Conservation (phyloP, 345 rosid species). For the Hevea brasiliensis region DNA sequence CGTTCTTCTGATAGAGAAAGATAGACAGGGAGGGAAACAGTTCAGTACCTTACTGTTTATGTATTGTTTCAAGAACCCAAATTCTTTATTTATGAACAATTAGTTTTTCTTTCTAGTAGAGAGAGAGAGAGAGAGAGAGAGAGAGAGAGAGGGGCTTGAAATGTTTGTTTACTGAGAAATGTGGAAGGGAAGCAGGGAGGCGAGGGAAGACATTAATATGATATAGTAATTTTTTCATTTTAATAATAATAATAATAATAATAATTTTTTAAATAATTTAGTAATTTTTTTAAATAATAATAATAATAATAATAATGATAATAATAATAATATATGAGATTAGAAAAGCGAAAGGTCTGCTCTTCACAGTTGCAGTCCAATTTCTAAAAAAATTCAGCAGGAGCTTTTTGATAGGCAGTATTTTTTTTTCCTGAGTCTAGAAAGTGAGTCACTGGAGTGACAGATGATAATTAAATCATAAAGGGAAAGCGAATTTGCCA, state of each 20-base stretch:
- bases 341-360: no score
- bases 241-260: no score
- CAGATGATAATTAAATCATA: not conserved
- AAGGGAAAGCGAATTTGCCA: not conserved
- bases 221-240: not conserved
- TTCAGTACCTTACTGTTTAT: no score
- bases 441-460: not conserved
- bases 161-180: not conserved
- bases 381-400: constrained; percentile 12
- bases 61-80: not conserved
- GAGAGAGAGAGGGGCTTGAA: not conserved
- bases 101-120: no score
- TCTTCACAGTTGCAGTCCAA: not conserved
- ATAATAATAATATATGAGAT: no score
- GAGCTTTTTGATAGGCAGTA: not conserved
- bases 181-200: not conserved
- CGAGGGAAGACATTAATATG: not conserved
- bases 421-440: not conserved
- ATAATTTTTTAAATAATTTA: no score
- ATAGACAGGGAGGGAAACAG: no score
- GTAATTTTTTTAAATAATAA: no score
- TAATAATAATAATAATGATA: no score
- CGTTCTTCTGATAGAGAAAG: not conserved
- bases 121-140: not conserved
- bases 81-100: not conserved